These are phyloP conservation scores for Suillus tomentosus DNA, from an alignment of 768 basidiomycete species.

Conservation along the genomic window DNA sequence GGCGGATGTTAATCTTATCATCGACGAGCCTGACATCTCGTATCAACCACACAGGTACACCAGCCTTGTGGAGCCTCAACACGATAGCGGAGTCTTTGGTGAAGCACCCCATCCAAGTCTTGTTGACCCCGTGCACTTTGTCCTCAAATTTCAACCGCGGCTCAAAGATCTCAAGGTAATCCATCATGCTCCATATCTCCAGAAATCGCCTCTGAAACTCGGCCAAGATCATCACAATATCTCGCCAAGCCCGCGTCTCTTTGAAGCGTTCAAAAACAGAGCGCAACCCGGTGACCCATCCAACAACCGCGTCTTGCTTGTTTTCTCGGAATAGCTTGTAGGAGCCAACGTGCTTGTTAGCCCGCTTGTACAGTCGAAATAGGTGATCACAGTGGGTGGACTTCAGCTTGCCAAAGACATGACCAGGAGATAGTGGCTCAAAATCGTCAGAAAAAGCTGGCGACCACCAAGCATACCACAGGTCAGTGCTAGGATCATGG, in stretches of 20 bases:
- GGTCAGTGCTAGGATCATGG: neutral
- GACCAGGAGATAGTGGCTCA: neutral
- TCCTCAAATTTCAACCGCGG: neutral
- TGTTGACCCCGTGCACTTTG: neutral
- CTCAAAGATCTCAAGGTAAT: neutral
- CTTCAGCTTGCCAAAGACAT: conserved; percentile 1
- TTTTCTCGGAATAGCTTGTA: conserved; percentile 1
- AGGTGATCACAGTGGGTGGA: neutral
- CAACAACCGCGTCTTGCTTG: neutral
- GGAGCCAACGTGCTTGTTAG: neutral
- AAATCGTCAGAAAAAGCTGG: neutral
- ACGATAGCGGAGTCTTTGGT: neutral
- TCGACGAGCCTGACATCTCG: neutral
- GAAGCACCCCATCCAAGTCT: conserved; percentile 8
- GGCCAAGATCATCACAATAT: conserved; percentile 3
- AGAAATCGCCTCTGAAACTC: neutral
- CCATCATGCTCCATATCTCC: neutral
- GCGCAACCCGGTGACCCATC: neutral
- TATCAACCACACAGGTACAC: conserved; percentile 6
- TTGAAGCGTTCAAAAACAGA: neutral
- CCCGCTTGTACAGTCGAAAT: neutral
- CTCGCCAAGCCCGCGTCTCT: neutral
- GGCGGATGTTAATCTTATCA: neutral
- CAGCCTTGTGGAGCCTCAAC: conserved; percentile 1
- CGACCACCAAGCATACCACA: conserved; percentile 1